Evolutionary conservation across 2,329 filamentous ascomycete species (phyloP).

Genomic region (Aspergillus ochraceus): DNA sequence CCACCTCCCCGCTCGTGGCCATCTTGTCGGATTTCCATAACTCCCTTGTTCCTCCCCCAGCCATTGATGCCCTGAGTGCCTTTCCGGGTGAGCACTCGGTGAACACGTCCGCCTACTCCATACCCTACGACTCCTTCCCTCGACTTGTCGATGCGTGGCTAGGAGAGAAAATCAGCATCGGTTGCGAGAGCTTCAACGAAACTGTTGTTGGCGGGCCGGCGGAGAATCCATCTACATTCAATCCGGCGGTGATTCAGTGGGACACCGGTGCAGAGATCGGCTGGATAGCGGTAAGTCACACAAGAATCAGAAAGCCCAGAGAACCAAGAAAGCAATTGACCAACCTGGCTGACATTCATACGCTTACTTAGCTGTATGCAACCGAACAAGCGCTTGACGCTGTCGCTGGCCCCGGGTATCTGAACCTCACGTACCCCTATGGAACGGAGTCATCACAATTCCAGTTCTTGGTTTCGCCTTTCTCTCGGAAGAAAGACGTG

Average conservation of each 20-base stretch:
- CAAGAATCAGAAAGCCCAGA: too few species aligned
- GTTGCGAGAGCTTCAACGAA: conserved; percentile 5
- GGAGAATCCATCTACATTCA: conserved; percentile 1
- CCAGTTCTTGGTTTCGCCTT: conserved; percentile 3
- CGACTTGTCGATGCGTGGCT: conserved; percentile 1
- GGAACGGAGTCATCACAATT: conserved; percentile 1
- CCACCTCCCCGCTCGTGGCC: conserved; percentile 1
- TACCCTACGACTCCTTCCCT: conserved; percentile 1
- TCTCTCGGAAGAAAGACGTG: conserved; percentile 1
- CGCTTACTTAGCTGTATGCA: background rate
- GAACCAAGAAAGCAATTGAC: too few species aligned
- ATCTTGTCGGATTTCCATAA: background rate
- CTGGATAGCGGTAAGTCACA: background rate
- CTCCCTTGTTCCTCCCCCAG: background rate
- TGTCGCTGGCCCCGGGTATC: background rate
- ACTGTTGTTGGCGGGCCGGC: conserved; percentile 3
- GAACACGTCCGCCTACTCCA: background rate
- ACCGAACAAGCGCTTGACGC: conserved; percentile 3
- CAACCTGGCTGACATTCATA: too few species aligned
- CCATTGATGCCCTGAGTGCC: background rate
- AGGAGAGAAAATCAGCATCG: background rate
- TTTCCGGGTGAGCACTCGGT: conserved; percentile 2
- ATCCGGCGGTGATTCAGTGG: conserved; percentile 6
- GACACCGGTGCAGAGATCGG: conserved; percentile 1
- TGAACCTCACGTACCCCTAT: conserved; percentile 1